These are phyloP conservation scores for Candida sonorensis DNA, from an alignment of 805 yeast species.

Conservation along the genomic window DNA sequence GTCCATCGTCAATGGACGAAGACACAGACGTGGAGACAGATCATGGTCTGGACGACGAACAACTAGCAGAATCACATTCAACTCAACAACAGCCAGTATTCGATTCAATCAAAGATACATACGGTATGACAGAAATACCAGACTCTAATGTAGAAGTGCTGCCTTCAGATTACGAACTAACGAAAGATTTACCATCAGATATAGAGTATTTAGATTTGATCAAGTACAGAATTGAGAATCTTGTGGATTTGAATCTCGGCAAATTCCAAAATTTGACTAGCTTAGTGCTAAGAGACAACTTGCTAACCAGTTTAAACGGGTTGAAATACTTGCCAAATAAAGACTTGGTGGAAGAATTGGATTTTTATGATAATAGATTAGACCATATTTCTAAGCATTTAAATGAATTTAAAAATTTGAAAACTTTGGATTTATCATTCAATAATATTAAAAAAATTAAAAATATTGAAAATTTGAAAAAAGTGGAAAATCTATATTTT, in stretches of 20 bases:
- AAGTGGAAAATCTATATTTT: slow-evolving; percentile 66
- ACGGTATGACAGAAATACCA: slow-evolving; percentile 26
- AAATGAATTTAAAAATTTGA: slow-evolving; percentile 50
- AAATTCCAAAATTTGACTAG: slow-evolving; percentile 51
- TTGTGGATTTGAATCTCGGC: slow-evolving; percentile 53
- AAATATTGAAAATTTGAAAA: slow-evolving; percentile 56
- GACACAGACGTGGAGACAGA: too few species aligned
- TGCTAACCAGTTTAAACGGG: slow-evolving; percentile 66
- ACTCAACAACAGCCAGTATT: too few species aligned
- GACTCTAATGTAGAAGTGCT: slow-evolving; percentile 46
- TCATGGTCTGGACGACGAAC: slow-evolving; percentile 1
- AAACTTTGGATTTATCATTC: slow-evolving; percentile 74
- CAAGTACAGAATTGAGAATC: slow-evolving; percentile 59
- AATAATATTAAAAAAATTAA: slow-evolving; percentile 83
- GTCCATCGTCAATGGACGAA: too few species aligned
- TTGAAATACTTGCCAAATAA: slow-evolving; percentile 49
- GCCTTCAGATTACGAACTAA: slow-evolving; percentile 63
- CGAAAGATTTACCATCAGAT: slow-evolving; percentile 50
- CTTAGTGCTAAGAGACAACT: slow-evolving; percentile 77
- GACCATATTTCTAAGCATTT: slow-evolving; percentile 74
- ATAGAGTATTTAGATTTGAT: slow-evolving; percentile 55
- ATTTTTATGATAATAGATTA: slow-evolving; percentile 87
- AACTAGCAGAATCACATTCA: slow-evolving; percentile 7
- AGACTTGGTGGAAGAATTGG: slow-evolving; percentile 64
- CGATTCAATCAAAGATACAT: too few species aligned